These are phyloP conservation scores for Fusarium equiseti DNA, from an alignment of 2,329 filamentous ascomycete genomes.

Conservation along the genomic window DNA sequence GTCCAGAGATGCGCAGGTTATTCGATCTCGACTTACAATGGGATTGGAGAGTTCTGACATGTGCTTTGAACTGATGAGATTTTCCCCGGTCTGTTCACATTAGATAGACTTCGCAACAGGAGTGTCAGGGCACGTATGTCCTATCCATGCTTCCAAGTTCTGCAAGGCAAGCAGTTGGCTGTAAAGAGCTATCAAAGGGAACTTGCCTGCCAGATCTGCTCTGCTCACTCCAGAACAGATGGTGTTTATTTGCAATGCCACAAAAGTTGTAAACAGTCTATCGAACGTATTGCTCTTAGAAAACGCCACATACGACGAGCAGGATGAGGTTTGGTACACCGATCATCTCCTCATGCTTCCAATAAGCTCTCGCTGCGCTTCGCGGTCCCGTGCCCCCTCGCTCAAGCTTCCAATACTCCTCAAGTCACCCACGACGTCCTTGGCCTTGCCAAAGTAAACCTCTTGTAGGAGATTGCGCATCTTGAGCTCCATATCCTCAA, in stretches of 20 bases:
- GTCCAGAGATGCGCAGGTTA: background rate
- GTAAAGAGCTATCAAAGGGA: conserved; percentile 1
- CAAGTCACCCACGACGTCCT: conserved; percentile 96
- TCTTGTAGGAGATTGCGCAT: conserved; percentile 99
- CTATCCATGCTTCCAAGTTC: background rate
- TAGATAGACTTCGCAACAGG: background rate
- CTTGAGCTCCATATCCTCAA: conserved; percentile 99
- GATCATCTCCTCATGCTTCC: conserved; percentile 65
- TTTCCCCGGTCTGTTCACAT: background rate
- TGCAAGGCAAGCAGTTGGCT: background rate
- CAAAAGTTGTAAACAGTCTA: conserved; percentile 19
- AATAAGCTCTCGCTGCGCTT: conserved; percentile 91
- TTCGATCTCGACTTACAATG: background rate
- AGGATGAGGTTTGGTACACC: background rate
- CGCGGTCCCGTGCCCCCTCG: conserved; percentile 84
- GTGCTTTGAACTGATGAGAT: background rate
- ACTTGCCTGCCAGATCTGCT: conserved; percentile 7
- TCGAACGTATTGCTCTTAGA: conserved; percentile 27
- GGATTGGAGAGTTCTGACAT: background rate
- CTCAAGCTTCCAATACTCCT: conserved; percentile 87
- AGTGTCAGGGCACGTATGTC: background rate
- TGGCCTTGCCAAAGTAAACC: conserved; percentile 99
- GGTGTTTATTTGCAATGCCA: background rate
- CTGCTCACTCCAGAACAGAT: conserved; percentile 5
- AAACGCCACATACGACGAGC: conserved; percentile 6